Evolutionary conservation across 192 early-diverging fungal species (phyloP), one percentile per base, ranked within the genome.

Genomic region (Backusella macrospora): DNA sequence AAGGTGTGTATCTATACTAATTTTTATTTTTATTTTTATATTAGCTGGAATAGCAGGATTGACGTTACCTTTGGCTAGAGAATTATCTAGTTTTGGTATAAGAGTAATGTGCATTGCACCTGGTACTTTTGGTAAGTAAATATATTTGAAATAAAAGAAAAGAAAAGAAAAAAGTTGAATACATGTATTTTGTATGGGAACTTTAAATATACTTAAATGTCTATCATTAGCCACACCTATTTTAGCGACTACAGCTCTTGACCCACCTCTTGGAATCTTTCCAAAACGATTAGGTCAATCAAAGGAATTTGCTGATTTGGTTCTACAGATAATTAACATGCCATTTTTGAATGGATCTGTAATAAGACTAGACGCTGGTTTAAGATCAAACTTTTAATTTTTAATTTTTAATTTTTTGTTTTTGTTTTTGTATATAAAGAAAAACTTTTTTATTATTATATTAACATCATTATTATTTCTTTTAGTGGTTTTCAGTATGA

Each of bases 61-160:
- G 79, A 87, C 87, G 7, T 38, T 89, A 12, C 87, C 87, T 8
- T 79, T 89, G 78, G 86, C 87, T 12, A 78, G 85, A 43, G 86
- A 87, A 72, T 68, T 87, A 59, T 78, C 87, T 47, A 71, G 66
- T n/a, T 70, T 73, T 63, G 80, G 83, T 64, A 76, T 87, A 42
- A 80, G 86, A 42, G 85, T 85, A 34, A 76, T 80, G 34, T 68
- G 75, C 4, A 81, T 86, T 23, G 47, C 47, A 49, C 47, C 47
- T 49, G 47, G 47, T 3, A 49, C 47, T 49, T 49, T 49, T 49
- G 47, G 47, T 49, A 49, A 34, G 2, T 34, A 34, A 34, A 34
- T 34, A 34, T 2, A 34, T 34, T 34, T 34, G n/a, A n/a, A n/a
- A n/a, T n/a, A 42, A 42, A 42, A 42, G 7, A 45, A 45, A 45